Conservation (phyloP, 306 rosid genomes). For the Rosa lucieae region DNA sequence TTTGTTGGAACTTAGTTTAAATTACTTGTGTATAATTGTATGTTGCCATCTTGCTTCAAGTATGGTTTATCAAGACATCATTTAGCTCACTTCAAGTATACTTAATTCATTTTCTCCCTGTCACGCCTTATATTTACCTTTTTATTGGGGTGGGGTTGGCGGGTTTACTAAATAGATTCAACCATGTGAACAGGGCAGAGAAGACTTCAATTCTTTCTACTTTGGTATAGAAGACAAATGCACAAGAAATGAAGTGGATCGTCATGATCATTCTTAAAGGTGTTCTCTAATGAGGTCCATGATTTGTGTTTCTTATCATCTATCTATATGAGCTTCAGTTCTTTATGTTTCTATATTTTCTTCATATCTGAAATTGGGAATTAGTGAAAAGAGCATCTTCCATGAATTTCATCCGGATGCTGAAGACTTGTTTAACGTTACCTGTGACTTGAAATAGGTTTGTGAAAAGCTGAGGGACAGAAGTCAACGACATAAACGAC, state of each 20-base stretch:
- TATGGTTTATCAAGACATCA: background rate
- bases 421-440: slow-evolving; percentile 93
- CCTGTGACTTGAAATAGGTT: slow-evolving; percentile 89
- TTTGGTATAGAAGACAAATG: no score
- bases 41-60: background rate
- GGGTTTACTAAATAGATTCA: slow-evolving; percentile 2
- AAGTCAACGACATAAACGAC: slow-evolving; percentile 78
- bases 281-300: no score
- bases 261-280: no score
- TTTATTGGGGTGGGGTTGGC: background rate
- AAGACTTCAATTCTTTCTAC: no score
- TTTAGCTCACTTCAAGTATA: no score
- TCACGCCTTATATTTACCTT: background rate
- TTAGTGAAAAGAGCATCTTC: slow-evolving; percentile 89
- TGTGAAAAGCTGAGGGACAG: slow-evolving; percentile 90
- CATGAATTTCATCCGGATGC: slow-evolving; percentile 98
- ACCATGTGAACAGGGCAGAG: no score
- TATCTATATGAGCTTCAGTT: no score
- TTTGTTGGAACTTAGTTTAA: no score
- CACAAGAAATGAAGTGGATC: no score
- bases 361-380: slow-evolving; percentile 86
- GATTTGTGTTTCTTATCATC: no score
- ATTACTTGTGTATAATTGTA: background rate
- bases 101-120: background rate
- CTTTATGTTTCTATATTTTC: slow-evolving; percentile 1